phyloP scores from a whole-genome alignment of 306 rosid species.

The Trifolium subterraneum region DNA sequence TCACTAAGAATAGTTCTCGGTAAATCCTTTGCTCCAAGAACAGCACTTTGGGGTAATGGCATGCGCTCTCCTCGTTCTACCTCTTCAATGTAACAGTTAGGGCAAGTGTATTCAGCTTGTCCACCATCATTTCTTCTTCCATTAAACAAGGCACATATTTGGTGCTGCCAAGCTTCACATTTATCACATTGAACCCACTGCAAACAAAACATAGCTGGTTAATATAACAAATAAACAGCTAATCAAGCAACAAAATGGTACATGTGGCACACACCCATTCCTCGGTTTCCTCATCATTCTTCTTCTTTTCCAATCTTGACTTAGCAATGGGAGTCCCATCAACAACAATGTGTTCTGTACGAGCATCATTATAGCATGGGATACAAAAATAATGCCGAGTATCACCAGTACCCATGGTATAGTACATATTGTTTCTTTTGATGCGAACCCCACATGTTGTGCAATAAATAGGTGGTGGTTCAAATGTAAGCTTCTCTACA shows the following conservation, averaged over 20 bases:
- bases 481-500: slow-evolving; percentile 95
- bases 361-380: slow-evolving; percentile 94
- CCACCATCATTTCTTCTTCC: slow-evolving; percentile 97
- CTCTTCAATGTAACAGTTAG: slow-evolving; percentile 87
- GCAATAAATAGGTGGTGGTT: slow-evolving; percentile 95
- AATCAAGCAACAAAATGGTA: slow-evolving; percentile 30
- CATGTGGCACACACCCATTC: slow-evolving; percentile 72
- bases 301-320: slow-evolving; percentile 90
- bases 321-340: slow-evolving; percentile 85
- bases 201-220: slow-evolving; percentile 33
- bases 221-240: slow-evolving; percentile 42
- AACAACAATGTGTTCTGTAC: slow-evolving; percentile 79
- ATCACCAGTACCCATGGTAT: slow-evolving; percentile 91
- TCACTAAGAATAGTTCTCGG: slow-evolving; percentile 91
- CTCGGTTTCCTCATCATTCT: slow-evolving; percentile 96
- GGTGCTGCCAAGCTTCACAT: slow-evolving; percentile 99
- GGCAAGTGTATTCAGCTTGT: slow-evolving; percentile 97
- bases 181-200: slow-evolving; percentile 99
- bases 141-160: slow-evolving; percentile 95
- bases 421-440: slow-evolving; percentile 89
- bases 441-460: slow-evolving; percentile 92
- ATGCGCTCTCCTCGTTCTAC: slow-evolving; percentile 93
- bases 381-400: slow-evolving; percentile 92
- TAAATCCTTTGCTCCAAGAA: slow-evolving; percentile 97
- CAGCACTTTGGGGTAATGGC: slow-evolving; percentile 96